Conservation (phyloP, 768 basidiomycete species). For the Lactarius trivialis region DNA sequence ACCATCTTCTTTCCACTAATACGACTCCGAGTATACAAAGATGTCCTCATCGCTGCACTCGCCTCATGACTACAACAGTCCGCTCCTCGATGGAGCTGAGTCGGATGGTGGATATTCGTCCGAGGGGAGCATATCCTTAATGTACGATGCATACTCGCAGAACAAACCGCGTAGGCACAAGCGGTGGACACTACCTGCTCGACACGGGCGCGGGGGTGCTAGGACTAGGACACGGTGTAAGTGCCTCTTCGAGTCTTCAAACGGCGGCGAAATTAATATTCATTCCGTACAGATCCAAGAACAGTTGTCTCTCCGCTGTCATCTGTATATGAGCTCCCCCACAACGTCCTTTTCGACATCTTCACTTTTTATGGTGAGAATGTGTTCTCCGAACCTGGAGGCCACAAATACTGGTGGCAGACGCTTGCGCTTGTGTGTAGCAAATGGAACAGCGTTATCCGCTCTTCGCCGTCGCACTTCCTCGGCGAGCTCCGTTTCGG, state of each 20-base stretch:
- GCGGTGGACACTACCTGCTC: neutral
- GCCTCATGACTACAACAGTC: neutral
- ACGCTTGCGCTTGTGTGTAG: slow-evolving; percentile 1
- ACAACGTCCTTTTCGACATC: neutral
- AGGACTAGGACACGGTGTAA: neutral
- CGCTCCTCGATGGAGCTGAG: neutral
- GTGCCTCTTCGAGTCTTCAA: neutral
- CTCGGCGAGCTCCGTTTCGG: neutral
- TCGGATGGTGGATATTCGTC: neutral
- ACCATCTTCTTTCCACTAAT: neutral
- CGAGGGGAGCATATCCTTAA: neutral
- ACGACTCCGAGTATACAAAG: neutral
- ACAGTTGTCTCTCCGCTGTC: neutral
- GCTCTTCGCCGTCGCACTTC: neutral
- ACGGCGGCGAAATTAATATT: neutral
- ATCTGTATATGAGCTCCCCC: neutral
- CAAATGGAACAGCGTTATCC: slow-evolving; percentile 1
- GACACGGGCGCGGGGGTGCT: neutral
- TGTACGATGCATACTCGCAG: neutral
- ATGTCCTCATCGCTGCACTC: neutral
- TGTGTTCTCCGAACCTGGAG: neutral
- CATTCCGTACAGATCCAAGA: too few species aligned
- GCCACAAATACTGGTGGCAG: slow-evolving; percentile 1
- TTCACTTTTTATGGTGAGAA: neutral
- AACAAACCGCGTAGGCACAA: neutral